Evolutionary conservation across 768 basidiomycete genomes (phyloP), one percentile per base, ranked within the genome.

Genomic region (Xerocomellus intermedius): DNA sequence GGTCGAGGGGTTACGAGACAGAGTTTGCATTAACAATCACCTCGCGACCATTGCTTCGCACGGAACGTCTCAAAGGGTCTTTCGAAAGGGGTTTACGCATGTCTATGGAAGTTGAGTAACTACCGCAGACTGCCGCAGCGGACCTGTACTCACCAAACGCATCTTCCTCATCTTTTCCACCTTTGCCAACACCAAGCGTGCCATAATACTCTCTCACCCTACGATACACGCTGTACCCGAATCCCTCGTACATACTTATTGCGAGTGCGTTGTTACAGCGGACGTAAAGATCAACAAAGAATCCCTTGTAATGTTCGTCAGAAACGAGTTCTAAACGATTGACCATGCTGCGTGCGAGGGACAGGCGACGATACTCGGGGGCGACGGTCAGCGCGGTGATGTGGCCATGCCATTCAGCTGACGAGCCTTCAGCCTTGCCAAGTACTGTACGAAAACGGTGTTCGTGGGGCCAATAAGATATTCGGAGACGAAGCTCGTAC

Each of bases 231-330:
- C 89, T 92, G 64, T 99, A 99, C 12, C 92, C 95, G 67, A 98
- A 75, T 38, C 84, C 80, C 69, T 98, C 93, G 66, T 98, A 98
- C 88, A 99, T 89, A 19, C 76, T 78, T 55, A 96, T 91, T 19
- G 96, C 97, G 21, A 93, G 77, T 3, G 72, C 63, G 62, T 96
- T 97, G 55, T 86, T 86, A 64, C 91, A 94, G 48, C 97, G 84
- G 53, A 98, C 96, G 68, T 94, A 98, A 21, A 99, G 81, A 72
- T 98, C 97, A 45, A 98, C 94, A 65, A 96, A 98, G 79, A 84
- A 90, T 4, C 86, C 91, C 58, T 82, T 82, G 77, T 94, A 90
- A 24, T 79, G 79, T 55, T 85, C 80, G 69, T 94, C 87, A 1
- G 91, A 92, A 8, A 93, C 87, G 62, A 81, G 78, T 70, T 98